Evolutionary conservation across 345 rosid genomes (phyloP).

Genomic region (Linum usitatissimum): DNA sequence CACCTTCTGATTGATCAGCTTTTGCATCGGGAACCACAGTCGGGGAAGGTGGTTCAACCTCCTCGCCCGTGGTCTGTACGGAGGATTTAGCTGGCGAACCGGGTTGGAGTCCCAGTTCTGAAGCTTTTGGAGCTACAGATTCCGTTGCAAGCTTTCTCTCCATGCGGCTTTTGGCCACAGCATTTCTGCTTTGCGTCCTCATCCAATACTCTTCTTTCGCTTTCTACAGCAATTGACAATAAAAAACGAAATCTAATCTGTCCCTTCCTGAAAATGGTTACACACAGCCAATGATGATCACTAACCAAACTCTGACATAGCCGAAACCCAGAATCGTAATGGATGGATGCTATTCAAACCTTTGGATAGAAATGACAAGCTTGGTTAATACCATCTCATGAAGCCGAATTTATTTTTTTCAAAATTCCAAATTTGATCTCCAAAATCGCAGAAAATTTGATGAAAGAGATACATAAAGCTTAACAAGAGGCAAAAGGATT

Average conservation of each 20-base stretch:
- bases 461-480: too few relatives aligned
- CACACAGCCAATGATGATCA: neutral
- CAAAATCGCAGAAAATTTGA: too few relatives aligned
- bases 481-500: too few relatives aligned
- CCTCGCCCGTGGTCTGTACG: slow-evolving; percentile 14
- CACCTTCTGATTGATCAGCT: slow-evolving; percentile 28
- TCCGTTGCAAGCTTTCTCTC: slow-evolving; percentile 1
- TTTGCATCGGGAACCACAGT: slow-evolving; percentile 11
- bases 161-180: slow-evolving; percentile 8
- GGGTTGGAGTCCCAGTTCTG: slow-evolving; percentile 10
- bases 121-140: slow-evolving; percentile 13
- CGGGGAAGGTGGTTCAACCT: slow-evolving; percentile 12
- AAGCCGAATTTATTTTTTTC: too few relatives aligned
- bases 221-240: neutral
- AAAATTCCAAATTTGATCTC: too few relatives aligned
- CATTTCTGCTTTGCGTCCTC: slow-evolving; percentile 36
- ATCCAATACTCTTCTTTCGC: slow-evolving; percentile 6
- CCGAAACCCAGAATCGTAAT: neutral
- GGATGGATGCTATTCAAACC: neutral
- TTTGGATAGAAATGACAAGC: neutral
- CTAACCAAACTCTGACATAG: neutral
- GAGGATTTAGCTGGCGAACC: slow-evolving; percentile 21
- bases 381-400: neutral
- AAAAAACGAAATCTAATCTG: neutral
- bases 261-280: neutral